Percentiles rank a stretch among this genome's conserved stretches.
These are phyloP conservation scores for Ceratobasidium sp. DNA, from an alignment of 1,284 basidiomycete species.

Conservation along the genomic window DNA sequence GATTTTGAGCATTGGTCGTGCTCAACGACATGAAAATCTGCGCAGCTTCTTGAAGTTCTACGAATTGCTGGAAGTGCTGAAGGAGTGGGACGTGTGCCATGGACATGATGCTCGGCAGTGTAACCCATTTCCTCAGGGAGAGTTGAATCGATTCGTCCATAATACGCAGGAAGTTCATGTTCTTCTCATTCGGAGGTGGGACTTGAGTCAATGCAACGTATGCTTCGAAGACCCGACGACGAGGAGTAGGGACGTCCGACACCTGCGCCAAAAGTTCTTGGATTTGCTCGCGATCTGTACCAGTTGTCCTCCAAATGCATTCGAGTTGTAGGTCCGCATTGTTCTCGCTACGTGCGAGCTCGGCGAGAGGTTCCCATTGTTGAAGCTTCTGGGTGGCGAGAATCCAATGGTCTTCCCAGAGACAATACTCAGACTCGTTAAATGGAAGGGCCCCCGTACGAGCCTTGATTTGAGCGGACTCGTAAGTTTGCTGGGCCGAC, in stretches of 20 bases:
- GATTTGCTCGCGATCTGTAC: conserved; percentile 70
- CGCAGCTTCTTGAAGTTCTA: conserved; percentile 95
- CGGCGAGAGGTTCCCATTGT: conserved; percentile 94
- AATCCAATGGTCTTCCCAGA: conserved; percentile 99
- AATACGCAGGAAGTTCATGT: conserved; percentile 68
- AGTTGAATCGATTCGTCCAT: conserved; percentile 98
- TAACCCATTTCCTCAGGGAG: conserved; percentile 94
- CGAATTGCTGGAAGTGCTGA: conserved; percentile 98
- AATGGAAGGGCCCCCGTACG: conserved; percentile 85
- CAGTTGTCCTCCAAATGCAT: conserved; percentile 85
- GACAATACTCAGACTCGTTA: conserved; percentile 92
- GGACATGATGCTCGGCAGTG: conserved; percentile 83
- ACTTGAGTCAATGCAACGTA: conserved; percentile 86
- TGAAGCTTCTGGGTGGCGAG: conserved; percentile 94
- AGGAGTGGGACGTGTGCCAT: conserved; percentile 92
- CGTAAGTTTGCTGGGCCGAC: conserved; percentile 87
- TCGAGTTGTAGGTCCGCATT: conserved; percentile 94
- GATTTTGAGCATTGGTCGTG: conserved; percentile 83
- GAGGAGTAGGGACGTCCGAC: conserved; percentile 86
- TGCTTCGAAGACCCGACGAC: conserved; percentile 93
- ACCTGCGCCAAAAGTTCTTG: conserved; percentile 85
- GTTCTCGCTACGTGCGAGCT: conserved; percentile 88
- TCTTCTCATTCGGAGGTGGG: conserved; percentile 54
- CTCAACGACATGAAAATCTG: conserved; percentile 92
- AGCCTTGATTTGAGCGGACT: conserved; percentile 87